A percentile compares a stretch with the other conserved stretches of the same genome.
Conservation (phyloP, 768 basidiomycete genomes). For the Psilocybe sp. region DNA sequence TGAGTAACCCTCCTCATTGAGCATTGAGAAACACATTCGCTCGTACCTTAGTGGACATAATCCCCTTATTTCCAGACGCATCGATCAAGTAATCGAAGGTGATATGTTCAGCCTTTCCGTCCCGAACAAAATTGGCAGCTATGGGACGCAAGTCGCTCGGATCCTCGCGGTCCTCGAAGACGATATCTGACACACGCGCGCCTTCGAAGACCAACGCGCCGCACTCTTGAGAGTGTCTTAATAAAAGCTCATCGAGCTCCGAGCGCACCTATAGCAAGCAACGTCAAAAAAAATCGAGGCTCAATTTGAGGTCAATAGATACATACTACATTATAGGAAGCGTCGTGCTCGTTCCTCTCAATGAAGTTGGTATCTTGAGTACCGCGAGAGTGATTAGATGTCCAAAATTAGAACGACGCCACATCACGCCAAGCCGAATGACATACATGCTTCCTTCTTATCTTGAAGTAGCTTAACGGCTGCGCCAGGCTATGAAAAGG, state of each 20-base stretch:
- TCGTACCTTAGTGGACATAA: constrained; percentile 31
- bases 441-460: constrained; percentile 37
- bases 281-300: not conserved
- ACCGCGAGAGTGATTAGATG: not conserved
- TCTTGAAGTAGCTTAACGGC: constrained; percentile 37
- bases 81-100: constrained; percentile 32
- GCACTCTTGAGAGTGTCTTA: constrained; percentile 27
- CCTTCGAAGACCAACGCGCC: constrained; percentile 31
- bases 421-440: not conserved
- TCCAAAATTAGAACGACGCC: not conserved
- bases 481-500: constrained; percentile 29
- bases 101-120: constrained; percentile 22
- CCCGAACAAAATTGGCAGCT: constrained; percentile 7
- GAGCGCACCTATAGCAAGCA: constrained; percentile 24
- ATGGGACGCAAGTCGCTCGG: constrained; percentile 22
- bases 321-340: constrained; percentile 35
- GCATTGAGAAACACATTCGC: no score
- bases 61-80: constrained; percentile 30
- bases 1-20: not conserved
- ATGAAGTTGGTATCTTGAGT: constrained; percentile 35
- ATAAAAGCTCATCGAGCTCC: constrained; percentile 32
- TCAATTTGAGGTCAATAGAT: not conserved
- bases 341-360: constrained; percentile 20
- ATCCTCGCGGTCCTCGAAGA: constrained; percentile 14
- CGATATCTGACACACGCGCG: constrained; percentile 24